Conservation (phyloP, 805 yeast species). For the Scheffersomyces amazonensis region DNA sequence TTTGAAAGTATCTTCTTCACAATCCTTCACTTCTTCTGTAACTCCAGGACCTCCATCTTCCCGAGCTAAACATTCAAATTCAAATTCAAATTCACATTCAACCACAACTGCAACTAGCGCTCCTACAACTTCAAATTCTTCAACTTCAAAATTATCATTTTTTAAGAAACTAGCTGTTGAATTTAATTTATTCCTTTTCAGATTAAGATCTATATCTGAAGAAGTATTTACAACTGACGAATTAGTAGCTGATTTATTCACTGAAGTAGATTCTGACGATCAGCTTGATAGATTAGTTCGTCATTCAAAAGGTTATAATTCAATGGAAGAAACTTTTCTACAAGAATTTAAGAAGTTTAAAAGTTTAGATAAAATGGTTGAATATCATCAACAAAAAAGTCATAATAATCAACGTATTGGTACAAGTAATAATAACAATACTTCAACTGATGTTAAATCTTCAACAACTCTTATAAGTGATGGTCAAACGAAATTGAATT, state of each 20-base stretch:
- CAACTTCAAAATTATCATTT: conserved; percentile 18
- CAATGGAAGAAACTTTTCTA: conserved; percentile 30
- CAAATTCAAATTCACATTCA: no score
- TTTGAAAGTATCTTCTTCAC: neutral
- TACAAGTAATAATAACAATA: neutral
- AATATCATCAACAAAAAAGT: conserved; percentile 12
- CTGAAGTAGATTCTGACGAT: conserved; percentile 32
- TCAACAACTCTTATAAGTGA: conserved; percentile 9
- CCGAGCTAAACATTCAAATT: no score
- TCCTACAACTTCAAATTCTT: conserved; percentile 6
- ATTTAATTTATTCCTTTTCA: conserved; percentile 31
- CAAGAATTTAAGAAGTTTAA: conserved; percentile 27
- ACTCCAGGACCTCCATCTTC: no score
- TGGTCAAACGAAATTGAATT: neutral
- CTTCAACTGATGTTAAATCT: conserved; percentile 9
- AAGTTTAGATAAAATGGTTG: conserved; percentile 30
- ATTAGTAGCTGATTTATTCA: conserved; percentile 48
- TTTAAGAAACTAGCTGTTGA: conserved; percentile 38
- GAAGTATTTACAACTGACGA: conserved; percentile 50
- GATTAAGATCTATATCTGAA: conserved; percentile 44
- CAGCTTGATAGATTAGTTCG: conserved; percentile 19
- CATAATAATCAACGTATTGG: neutral
- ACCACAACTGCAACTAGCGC: neutral
- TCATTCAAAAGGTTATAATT: conserved; percentile 15
- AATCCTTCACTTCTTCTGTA: no score